phyloP scores from a whole-genome alignment of 805 yeast genomes.

The Wickerhamiella allomyrinae region DNA sequence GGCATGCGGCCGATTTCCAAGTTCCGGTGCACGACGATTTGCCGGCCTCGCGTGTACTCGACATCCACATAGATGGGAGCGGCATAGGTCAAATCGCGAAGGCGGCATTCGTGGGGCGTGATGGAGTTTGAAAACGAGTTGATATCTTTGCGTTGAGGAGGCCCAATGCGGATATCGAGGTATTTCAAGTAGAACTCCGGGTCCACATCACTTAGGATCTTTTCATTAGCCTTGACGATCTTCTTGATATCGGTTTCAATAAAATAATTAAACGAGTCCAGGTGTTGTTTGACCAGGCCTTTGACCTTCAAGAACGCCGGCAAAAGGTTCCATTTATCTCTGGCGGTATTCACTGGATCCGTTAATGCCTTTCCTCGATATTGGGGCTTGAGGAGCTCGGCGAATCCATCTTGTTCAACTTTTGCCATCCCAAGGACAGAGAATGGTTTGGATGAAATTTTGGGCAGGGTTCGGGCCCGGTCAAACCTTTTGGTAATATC shows the following conservation, averaged over 20 bases:
- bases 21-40: conserved; percentile 77
- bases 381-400: conserved; percentile 61
- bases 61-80: conserved; percentile 96
- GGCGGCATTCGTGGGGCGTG: conserved; percentile 83
- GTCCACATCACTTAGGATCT: conserved; percentile 84
- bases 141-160: conserved; percentile 28
- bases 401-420: conserved; percentile 29
- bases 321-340: conserved; percentile 90
- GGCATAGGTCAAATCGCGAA: conserved; percentile 84
- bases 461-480: no score
- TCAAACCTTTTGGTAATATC: no score
- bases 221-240: conserved; percentile 80
- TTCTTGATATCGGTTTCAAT: conserved; percentile 88
- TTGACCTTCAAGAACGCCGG: conserved; percentile 94
- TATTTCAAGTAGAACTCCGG: conserved; percentile 92
- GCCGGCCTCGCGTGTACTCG: conserved; percentile 89
- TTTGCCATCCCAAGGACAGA: no score
- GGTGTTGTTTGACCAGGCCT: conserved; percentile 92
- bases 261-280: conserved; percentile 95
- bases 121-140: conserved; percentile 23
- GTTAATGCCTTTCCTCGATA: conserved; percentile 78
- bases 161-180: conserved; percentile 81
- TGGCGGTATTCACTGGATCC: conserved; percentile 80
- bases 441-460: no score
- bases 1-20: conserved; percentile 97